These are phyloP conservation scores for Pluteus cervinus DNA, from an alignment of 768 basidiomycete genomes.

Conservation along the genomic window DNA sequence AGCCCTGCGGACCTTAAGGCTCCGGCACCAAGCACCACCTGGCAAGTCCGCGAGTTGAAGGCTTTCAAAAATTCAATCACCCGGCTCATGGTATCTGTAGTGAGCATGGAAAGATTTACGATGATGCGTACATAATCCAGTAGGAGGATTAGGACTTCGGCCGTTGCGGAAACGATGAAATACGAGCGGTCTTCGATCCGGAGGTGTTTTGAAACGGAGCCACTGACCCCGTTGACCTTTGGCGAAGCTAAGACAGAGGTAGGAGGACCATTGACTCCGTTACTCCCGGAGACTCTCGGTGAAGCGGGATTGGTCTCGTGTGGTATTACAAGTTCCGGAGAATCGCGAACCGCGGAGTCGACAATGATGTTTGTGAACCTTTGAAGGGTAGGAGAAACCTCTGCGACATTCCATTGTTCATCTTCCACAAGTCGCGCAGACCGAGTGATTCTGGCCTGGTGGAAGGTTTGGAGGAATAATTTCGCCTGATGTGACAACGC, in stretches of 20 bases:
- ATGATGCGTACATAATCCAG: slow-evolving; percentile 85
- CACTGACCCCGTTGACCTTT: slow-evolving; percentile 8
- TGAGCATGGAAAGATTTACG: slow-evolving; percentile 81
- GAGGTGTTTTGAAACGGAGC: slow-evolving; percentile 52
- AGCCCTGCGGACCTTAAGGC: slow-evolving; percentile 98
- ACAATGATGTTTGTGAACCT: slow-evolving; percentile 67
- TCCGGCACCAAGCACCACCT: slow-evolving; percentile 95
- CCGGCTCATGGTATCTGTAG: slow-evolving; percentile 92
- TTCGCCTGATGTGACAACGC: slow-evolving; percentile 55
- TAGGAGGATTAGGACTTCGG: slow-evolving; percentile 64
- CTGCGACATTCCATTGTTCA: slow-evolving; percentile 86
- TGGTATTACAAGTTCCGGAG: slow-evolving; percentile 52
- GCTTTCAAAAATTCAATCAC: slow-evolving; percentile 95
- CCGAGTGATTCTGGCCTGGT: slow-evolving; percentile 69
- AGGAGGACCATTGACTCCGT: neutral
- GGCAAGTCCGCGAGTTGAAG: slow-evolving; percentile 97
- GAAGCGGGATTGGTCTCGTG: slow-evolving; percentile 15
- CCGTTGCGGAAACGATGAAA: slow-evolving; percentile 82
- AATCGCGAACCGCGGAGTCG: slow-evolving; percentile 77
- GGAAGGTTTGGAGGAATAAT: slow-evolving; percentile 80
- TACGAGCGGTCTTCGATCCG: slow-evolving; percentile 81
- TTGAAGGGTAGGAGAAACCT: slow-evolving; percentile 65
- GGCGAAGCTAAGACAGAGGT: neutral
- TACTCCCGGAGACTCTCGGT: neutral
- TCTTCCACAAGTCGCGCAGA: slow-evolving; percentile 93